Evolutionary conservation across 2,329 filamentous ascomycete genomes (phyloP).

Genomic region (Xylariaceae sp.): DNA sequence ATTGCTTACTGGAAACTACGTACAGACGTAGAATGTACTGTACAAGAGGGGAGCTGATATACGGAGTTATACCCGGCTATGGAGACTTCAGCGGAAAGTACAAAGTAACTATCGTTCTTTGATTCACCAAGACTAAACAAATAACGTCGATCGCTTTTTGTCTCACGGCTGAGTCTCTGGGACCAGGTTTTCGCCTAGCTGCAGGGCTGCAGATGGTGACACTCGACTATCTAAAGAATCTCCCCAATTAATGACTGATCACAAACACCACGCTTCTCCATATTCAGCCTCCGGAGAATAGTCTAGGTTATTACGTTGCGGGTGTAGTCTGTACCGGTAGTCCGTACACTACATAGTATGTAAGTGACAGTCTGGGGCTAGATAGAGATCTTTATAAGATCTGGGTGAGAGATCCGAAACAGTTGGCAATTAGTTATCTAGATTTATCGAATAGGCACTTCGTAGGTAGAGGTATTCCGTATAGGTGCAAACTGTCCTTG

Average conservation of each 20-base stretch:
- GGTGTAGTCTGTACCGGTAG: too few relatives aligned
- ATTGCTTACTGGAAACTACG: background rate
- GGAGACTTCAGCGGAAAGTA: too few relatives aligned
- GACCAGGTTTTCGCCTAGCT: constrained; percentile 7
- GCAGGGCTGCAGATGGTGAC: constrained; percentile 17
- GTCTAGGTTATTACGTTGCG: too few relatives aligned
- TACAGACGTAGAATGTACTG: background rate
- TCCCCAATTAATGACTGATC: constrained; percentile 7
- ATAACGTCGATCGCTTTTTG: too few relatives aligned
- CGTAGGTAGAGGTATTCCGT: too few relatives aligned
- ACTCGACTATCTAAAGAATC: background rate
- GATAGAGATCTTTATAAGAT: background rate
- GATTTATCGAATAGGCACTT: too few relatives aligned
- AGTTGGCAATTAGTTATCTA: background rate
- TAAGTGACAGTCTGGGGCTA: background rate
- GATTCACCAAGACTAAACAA: too few relatives aligned
- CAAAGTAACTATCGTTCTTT: too few relatives aligned
- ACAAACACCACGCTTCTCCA: background rate
- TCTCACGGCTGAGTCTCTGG: background rate
- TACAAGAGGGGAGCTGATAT: too few relatives aligned
- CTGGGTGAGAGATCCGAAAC: background rate
- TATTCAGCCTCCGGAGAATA: background rate
- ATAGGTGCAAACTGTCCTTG: too few relatives aligned
- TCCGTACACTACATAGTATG: too few relatives aligned
- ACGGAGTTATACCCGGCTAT: too few relatives aligned